Evolutionary conservation across 768 basidiomycete genomes (phyloP).

Genomic region (Pluteus cervinus): DNA sequence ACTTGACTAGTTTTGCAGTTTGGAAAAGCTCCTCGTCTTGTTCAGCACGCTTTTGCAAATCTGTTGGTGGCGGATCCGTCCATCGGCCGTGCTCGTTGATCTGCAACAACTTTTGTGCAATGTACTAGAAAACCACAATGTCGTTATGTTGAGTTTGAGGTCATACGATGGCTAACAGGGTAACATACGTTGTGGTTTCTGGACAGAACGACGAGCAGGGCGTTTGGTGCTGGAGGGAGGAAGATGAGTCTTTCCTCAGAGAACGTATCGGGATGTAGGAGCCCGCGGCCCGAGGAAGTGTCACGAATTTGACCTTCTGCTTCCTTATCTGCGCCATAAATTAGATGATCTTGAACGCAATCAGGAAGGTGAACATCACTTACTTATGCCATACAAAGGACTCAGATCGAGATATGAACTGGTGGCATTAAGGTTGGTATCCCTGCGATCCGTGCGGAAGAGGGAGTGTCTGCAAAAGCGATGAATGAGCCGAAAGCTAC

Average conservation of each 20-base stretch:
- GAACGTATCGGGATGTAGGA: constrained; percentile 48
- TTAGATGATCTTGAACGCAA: constrained; percentile 3
- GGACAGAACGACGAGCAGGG: constrained; percentile 48
- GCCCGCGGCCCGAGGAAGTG: constrained; percentile 40
- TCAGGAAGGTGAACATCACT: constrained; percentile 8
- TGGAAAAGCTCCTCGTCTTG: constrained; percentile 61
- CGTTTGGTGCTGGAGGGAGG: constrained; percentile 47
- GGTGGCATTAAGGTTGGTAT: constrained; percentile 44
- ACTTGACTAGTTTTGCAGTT: constrained; percentile 47
- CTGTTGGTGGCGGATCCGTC: constrained; percentile 33
- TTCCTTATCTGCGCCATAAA: constrained; percentile 22
- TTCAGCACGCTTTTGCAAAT: constrained; percentile 14
- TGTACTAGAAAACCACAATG: constrained; percentile 30
- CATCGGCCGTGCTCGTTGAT: constrained; percentile 50
- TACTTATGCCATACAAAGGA: constrained; percentile 47
- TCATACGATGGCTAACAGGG: not conserved
- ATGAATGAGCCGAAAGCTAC: not conserved
- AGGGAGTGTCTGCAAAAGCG: constrained; percentile 32
- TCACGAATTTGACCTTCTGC: constrained; percentile 39
- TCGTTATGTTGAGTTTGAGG: not conserved
- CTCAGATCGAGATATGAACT: constrained; percentile 53
- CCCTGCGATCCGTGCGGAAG: constrained; percentile 40
- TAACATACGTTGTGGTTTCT: constrained; percentile 52
- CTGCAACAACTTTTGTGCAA: constrained; percentile 44
- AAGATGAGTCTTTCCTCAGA: constrained; percentile 46